Evolutionary conservation across 345 rosid species (phyloP).

Genomic region (Gossypioides kirkii): DNA sequence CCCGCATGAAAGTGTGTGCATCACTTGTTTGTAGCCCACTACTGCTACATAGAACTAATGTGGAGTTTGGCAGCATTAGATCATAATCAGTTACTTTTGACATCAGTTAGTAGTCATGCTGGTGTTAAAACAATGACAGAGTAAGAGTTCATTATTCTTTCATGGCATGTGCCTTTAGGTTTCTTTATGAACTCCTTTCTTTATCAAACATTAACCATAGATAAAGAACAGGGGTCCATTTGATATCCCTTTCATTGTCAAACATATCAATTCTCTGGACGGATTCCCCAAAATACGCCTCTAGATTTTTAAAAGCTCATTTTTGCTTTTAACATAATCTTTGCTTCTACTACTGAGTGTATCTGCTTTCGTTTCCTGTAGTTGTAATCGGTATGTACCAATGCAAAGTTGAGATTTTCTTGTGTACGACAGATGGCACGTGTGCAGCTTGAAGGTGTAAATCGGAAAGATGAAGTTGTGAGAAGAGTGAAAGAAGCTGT

Average conservation of each 20-base stretch:
- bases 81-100: neutral
- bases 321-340: neutral
- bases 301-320: neutral
- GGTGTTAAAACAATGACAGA: neutral
- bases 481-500: slow-evolving; percentile 69
- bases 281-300: neutral
- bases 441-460: slow-evolving; percentile 58
- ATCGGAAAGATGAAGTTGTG: slow-evolving; percentile 59
- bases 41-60: neutral
- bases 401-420: slow-evolving; percentile 13
- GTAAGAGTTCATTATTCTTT: neutral
- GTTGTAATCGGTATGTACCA: neutral
- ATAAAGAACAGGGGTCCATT: neutral
- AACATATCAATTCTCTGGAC: neutral
- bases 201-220: neutral
- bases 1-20: neutral
- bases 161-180: neutral
- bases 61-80: neutral
- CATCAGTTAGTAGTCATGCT: neutral
- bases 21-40: neutral
- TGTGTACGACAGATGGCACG: slow-evolving; percentile 48
- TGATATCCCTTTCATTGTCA: slow-evolving; percentile 1
- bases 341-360: neutral
- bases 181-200: neutral
- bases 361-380: neutral